phyloP scores from a whole-genome alignment of 2,329 filamentous ascomycete species.

The Endocalyx cinctus region DNA sequence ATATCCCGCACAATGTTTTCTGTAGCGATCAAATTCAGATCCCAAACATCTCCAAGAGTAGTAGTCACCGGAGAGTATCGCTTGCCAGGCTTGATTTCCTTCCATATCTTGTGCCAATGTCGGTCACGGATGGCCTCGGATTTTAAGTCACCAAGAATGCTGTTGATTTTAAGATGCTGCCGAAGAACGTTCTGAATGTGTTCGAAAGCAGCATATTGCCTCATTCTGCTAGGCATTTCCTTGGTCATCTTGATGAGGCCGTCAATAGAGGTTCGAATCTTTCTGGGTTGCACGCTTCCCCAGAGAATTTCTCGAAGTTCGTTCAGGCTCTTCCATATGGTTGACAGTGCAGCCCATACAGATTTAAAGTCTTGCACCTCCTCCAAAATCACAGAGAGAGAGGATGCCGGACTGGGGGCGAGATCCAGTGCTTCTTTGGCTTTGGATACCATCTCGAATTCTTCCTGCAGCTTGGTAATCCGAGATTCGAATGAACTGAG shows the following conservation, averaged over 20 bases:
- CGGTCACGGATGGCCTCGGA: constrained; percentile 94
- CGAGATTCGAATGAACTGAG: constrained; percentile 78
- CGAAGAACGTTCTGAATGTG: constrained; percentile 91
- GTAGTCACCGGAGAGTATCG: constrained; percentile 91
- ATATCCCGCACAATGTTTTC: constrained; percentile 88
- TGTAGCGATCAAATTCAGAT: constrained; percentile 82
- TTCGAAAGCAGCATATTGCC: constrained; percentile 99
- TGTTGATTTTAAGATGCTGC: constrained; percentile 85
- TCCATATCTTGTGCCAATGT: constrained; percentile 98
- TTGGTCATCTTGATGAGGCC: constrained; percentile 96
- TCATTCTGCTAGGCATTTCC: constrained; percentile 98
- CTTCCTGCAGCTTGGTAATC: constrained; percentile 78
- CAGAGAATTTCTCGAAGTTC: constrained; percentile 89
- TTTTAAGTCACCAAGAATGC: constrained; percentile 82
- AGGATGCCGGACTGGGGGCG: constrained; percentile 71
- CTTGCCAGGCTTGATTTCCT: constrained; percentile 85
- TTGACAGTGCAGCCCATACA: constrained; percentile 92
- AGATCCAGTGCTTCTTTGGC: constrained; percentile 96
- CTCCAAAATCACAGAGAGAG: constrained; percentile 81
- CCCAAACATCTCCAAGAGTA: constrained; percentile 98
- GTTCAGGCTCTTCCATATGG: constrained; percentile 94
- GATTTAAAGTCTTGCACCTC: constrained; percentile 99
- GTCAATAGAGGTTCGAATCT: constrained; percentile 84
- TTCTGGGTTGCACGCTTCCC: constrained; percentile 92
- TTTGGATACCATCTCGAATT: constrained; percentile 89